phyloP scores from a whole-genome alignment of 2,329 filamentous ascomycete species.

The Cladorrhinum sp. region DNA sequence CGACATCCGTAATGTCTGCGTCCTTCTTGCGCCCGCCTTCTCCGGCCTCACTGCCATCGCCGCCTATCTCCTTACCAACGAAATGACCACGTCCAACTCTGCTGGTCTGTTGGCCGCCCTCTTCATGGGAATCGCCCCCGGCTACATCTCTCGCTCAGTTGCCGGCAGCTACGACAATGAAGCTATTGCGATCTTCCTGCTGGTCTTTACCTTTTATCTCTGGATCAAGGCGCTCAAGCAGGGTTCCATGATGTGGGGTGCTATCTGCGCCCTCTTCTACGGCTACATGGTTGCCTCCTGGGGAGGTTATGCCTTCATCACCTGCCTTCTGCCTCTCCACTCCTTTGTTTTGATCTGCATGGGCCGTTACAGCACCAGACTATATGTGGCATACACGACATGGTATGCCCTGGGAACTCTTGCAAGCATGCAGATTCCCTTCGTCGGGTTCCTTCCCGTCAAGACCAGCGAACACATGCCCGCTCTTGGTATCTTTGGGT shows the following conservation, averaged over 20 bases:
- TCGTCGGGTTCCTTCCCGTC: conserved; percentile 94
- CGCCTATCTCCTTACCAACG: conserved; percentile 90
- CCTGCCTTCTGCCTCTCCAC: conserved; percentile 91
- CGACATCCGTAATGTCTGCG: conserved; percentile 98
- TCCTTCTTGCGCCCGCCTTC: conserved; percentile 89
- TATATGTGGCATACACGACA: conserved; percentile 96
- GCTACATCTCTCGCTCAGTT: conserved; percentile 96
- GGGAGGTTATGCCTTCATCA: conserved; percentile 99
- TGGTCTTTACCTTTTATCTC: conserved; percentile 97
- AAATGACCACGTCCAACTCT: conserved; percentile 94
- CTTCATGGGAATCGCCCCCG: conserved; percentile 97
- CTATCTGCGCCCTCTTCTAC: conserved; percentile 91
- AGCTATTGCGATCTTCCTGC: conserved; percentile 96
- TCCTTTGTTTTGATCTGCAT: conserved; percentile 92
- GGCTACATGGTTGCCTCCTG: conserved; percentile 99
- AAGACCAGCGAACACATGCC: conserved; percentile 99
- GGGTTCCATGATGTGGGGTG: conserved; percentile 95
- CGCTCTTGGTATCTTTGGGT: conserved; percentile 89
- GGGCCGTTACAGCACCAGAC: conserved; percentile 88
- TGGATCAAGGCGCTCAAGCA: conserved; percentile 99
- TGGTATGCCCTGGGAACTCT: conserved; percentile 97
- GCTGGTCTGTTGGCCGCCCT: conserved; percentile 89
- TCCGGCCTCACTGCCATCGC: conserved; percentile 92
- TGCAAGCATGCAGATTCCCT: conserved; percentile 98
- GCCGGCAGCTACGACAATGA: conserved; percentile 99